Base-by-base conservation (phyloP, 1,139 yeast genomes). In the Hyphopichia khmerensis region DNA sequence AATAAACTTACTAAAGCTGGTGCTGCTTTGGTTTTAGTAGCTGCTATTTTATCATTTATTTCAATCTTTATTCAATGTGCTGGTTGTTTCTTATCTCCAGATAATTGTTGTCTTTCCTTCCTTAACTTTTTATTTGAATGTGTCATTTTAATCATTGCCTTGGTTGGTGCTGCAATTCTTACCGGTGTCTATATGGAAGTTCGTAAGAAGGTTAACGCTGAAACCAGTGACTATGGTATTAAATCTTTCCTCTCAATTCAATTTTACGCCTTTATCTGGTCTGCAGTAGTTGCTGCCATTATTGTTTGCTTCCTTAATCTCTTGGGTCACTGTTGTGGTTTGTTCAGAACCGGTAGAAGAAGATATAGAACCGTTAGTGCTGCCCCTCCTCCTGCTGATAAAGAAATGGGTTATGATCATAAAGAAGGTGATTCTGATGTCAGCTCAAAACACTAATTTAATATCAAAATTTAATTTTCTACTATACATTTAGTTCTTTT, bases 301-400 rank as follows among this genome's bases (percentile, higher is more conserved):
- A 48, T 69, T 27, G 61, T 71, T 32, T 51, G 63, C 9, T 38
- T 67, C 8, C 57, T 72, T 50, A 65, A 65, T 42, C 59, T 69
- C 38, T 57, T 73, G 39, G 79, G 78, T 19, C 76, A 72, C 50
- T 72, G 76, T 47, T 67, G 72, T 47, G 77, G 77, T 15, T 55
- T 67, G 38, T 71, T 68, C 48, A 61, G 66, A 31, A 59, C 68
- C 3, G 64, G 65, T 18, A 64, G 71, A 48, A 63, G 47, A 41
- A 59, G 57, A 43, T 68, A 62, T 48, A 64, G 65, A 52, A 46
- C 56, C 3, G 57, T 55, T 14, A 51, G 50, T 26, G 55, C 60
- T 21, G 39, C 41, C 4, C 41, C 36, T 24, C 48, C 45, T 30
- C 42, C 37, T 9, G 33, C 36, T n/a, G 38, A 39, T 15, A 33